Evolutionary conservation across 176 grass and related monocot species (phyloP).

Genomic region (Oryza nivara): DNA sequence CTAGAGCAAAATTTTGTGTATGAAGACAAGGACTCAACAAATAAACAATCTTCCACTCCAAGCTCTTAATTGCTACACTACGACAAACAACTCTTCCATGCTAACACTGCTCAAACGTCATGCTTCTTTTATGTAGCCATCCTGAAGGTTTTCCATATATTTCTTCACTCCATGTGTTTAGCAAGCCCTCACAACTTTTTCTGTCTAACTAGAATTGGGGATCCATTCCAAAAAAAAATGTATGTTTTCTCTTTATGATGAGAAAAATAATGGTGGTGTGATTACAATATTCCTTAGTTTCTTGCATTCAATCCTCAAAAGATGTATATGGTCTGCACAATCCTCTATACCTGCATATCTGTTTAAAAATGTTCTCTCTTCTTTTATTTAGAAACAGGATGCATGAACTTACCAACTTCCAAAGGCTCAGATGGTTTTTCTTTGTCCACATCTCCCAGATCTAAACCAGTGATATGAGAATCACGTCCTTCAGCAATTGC

Average conservation of each 20-base stretch:
- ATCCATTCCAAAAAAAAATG: not conserved
- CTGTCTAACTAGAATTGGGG: conserved; percentile 24
- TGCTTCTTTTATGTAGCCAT: conserved; percentile 22
- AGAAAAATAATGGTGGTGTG: conserved; percentile 1
- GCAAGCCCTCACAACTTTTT: not conserved
- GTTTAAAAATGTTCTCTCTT: conserved; percentile 23
- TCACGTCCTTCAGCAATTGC: conserved; percentile 24
- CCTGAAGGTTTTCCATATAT: conserved; percentile 24
- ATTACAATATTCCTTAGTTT: conserved; percentile 3
- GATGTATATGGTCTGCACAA: conserved; percentile 6
- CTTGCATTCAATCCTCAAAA: conserved; percentile 16
- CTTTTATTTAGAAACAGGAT: conserved; percentile 31
- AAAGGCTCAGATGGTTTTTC: conserved; percentile 28
- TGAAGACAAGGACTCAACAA: not conserved
- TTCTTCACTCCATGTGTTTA: conserved; percentile 33
- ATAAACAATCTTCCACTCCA: conserved; percentile 20
- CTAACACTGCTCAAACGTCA: conserved; percentile 26
- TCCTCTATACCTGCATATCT: not conserved
- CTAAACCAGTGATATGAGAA: conserved; percentile 31
- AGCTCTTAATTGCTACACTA: conserved; percentile 25
- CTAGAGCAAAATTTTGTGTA: conserved; percentile 8
- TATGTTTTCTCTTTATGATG: conserved; percentile 1
- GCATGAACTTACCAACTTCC: conserved; percentile 49
- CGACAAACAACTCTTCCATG: conserved; percentile 30
- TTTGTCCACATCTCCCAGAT: conserved; percentile 13